These are phyloP conservation scores for Rhizopus arrhizus DNA, from an alignment of 371 early-diverging fungal genomes.

Conservation along the genomic window DNA sequence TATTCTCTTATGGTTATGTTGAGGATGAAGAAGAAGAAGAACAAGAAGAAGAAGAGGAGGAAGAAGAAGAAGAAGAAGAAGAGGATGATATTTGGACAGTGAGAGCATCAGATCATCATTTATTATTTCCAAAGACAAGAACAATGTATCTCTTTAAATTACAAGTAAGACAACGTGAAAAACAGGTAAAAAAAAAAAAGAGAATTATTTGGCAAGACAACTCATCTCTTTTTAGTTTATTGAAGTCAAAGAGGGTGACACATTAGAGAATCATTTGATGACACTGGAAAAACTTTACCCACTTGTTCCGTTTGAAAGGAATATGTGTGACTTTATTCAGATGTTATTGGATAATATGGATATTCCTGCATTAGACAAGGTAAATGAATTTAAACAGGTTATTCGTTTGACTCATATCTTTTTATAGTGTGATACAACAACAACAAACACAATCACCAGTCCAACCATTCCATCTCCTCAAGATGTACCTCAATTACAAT, in stretches of 20 bases:
- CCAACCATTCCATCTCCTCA: slow-evolving; percentile 2
- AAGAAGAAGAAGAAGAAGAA: slow-evolving; percentile 27
- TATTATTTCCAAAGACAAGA: slow-evolving; percentile 53
- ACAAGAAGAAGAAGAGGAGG: slow-evolving; percentile 31
- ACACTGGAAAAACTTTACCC: slow-evolving; percentile 56
- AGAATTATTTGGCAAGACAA: too few species aligned
- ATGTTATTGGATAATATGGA: slow-evolving; percentile 50
- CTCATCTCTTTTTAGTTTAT: slow-evolving; percentile 36
- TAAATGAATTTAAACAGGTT: slow-evolving; percentile 17
- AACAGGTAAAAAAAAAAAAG: too few species aligned
- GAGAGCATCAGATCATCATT: slow-evolving; percentile 49
- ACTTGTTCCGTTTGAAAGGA: slow-evolving; percentile 47
- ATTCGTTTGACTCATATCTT: too few species aligned
- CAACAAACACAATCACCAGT: slow-evolving; percentile 8
- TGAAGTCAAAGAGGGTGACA: slow-evolving; percentile 32
- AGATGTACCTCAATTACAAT: slow-evolving; percentile 5
- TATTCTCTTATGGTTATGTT: slow-evolving; percentile 64
- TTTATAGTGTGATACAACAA: slow-evolving; percentile 18
- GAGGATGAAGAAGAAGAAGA: slow-evolving; percentile 50
- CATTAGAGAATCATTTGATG: slow-evolving; percentile 51
- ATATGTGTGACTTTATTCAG: slow-evolving; percentile 50
- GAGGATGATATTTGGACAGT: slow-evolving; percentile 39
- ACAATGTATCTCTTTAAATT: slow-evolving; percentile 53
- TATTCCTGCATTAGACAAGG: slow-evolving; percentile 46
- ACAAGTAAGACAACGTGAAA: slow-evolving; percentile 52